Base-by-base conservation (phyloP, 2,329 filamentous ascomycete species). In the Aspergillus clavatus region DNA sequence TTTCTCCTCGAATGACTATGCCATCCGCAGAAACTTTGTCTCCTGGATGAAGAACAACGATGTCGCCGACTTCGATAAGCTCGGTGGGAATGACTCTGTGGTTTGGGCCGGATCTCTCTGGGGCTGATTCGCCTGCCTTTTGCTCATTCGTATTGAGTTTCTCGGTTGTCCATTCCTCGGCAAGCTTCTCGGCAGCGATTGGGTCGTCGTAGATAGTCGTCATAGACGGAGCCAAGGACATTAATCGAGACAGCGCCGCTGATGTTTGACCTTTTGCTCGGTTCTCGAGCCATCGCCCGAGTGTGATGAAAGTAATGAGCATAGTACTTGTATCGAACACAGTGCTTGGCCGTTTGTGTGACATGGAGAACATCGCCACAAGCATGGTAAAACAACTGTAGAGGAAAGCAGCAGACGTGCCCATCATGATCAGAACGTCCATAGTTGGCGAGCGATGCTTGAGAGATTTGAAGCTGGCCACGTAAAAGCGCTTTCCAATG, bases 251-350 rank as follows among this genome's bases (percentile, higher is more conserved):
- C 2, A 98, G 78, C 0, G 93, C 93, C 63, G 88, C 93, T 4
- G 90, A 96, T 0, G 93, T 98, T 70, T 97, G 88, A 0, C 93
- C 93, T 72, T 97, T 98, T 42, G 93, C 93, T 14, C 84, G 77
- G 63, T 97, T 98, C 69, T 98, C 93, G 14, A 98, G 72, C 72
- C 86, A 98, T 27, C 93, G 84, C 3, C 93, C 89, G 2, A 98
- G 72, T 1, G 86, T 89, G 66, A 96, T 89, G 64, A 98, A 97
- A 0, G 89, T 95, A 66, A 98, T 90, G 41, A 98, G 77, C 93
- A 97, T 98, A 18, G 89, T 95, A 69, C 90, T 96, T 1, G 93
- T 98, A 62, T 98, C 93, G 59, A 98, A 98, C 12, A 96, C 86
- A 2, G 89, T 96, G 52, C 82, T 84, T 1, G 93, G 93, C 38